phyloP scores from a whole-genome alignment of 2,329 filamentous ascomycete genomes.

The Byssothecium circinans region DNA sequence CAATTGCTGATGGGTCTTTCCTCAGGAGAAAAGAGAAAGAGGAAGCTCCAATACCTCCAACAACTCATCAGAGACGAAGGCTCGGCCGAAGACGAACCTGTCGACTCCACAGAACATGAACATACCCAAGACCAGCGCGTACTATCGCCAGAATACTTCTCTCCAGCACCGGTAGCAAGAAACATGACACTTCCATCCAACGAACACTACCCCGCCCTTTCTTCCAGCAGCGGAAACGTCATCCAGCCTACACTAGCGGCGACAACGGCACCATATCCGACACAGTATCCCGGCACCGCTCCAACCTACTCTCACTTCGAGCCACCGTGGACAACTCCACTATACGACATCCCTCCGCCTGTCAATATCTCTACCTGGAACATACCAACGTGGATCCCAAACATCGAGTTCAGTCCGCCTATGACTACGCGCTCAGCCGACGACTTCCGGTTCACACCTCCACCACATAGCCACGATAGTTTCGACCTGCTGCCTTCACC shows the following conservation, averaged over 20 bases:
- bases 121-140: background rate
- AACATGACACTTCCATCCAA: conserved; percentile 16
- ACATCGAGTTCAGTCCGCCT: conserved; percentile 12
- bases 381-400: conserved; percentile 22
- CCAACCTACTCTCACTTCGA: conserved; percentile 19
- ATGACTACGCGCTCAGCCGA: conserved; percentile 9
- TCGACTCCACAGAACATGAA: background rate
- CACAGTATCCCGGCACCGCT: conserved; percentile 10
- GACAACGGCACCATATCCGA: conserved; percentile 15
- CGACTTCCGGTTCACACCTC: conserved; percentile 16
- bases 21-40: conserved; percentile 41
- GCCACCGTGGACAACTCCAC: conserved; percentile 15
- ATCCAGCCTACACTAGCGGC: conserved; percentile 12
- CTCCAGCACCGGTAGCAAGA: conserved; percentile 5
- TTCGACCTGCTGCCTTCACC: conserved; percentile 9
- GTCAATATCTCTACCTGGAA: conserved; percentile 21
- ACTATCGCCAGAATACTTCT: conserved; percentile 20
- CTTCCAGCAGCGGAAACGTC: conserved; percentile 12
- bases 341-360: conserved; percentile 19
- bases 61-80: conserved; percentile 33
- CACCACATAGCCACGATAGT: conserved; percentile 1
- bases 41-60: conserved; percentile 41
- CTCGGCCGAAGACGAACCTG: conserved; percentile 5
- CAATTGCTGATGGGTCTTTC: conserved; percentile 9
- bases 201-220: conserved; percentile 8